Conservation (phyloP, 2,329 filamentous ascomycete genomes). For the Penicillium sp. region DNA sequence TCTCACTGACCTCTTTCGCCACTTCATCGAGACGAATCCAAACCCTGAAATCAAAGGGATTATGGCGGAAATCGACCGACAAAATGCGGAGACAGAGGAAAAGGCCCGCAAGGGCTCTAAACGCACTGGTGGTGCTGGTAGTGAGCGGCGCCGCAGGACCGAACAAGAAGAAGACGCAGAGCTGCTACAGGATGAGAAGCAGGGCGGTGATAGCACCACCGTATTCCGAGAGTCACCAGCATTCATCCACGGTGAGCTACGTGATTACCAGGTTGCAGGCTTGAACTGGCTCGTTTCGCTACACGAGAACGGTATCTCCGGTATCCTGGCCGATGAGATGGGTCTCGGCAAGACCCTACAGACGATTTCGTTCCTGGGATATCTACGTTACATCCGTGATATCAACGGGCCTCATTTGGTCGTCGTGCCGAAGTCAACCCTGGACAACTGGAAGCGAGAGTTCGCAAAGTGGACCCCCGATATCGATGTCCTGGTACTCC, state of each 20-base stretch:
- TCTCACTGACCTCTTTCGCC: constrained; percentile 92
- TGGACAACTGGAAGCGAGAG: constrained; percentile 98
- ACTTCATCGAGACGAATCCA: constrained; percentile 97
- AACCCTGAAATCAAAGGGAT: constrained; percentile 93
- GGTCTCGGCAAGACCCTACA: constrained; percentile 96
- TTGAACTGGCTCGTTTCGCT: constrained; percentile 97
- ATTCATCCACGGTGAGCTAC: constrained; percentile 86
- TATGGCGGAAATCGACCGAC: constrained; percentile 89
- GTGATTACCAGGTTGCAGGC: constrained; percentile 93
- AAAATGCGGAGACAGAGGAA: constrained; percentile 72
- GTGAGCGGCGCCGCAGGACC: constrained; percentile 77
- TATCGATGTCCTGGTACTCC: constrained; percentile 87
- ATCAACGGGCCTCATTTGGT: constrained; percentile 90
- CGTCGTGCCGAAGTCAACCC: constrained; percentile 90
- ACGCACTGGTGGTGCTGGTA: constrained; percentile 80
- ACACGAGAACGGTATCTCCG: constrained; percentile 98
- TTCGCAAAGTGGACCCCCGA: constrained; percentile 94
- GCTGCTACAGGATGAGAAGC: constrained; percentile 79
- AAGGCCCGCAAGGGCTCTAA: constrained; percentile 71
- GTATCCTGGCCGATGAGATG: constrained; percentile 98
- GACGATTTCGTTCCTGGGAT: constrained; percentile 95
- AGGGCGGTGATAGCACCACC: constrained; percentile 79
- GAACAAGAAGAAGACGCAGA: constrained; percentile 98
- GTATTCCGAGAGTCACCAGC: constrained; percentile 90
- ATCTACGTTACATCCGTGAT: constrained; percentile 84